Percentiles rank a stretch among this genome's conserved stretches.
These are phyloP conservation scores for Didymella exigua DNA, from an alignment of 2,329 filamentous ascomycete genomes.

Conservation along the genomic window DNA sequence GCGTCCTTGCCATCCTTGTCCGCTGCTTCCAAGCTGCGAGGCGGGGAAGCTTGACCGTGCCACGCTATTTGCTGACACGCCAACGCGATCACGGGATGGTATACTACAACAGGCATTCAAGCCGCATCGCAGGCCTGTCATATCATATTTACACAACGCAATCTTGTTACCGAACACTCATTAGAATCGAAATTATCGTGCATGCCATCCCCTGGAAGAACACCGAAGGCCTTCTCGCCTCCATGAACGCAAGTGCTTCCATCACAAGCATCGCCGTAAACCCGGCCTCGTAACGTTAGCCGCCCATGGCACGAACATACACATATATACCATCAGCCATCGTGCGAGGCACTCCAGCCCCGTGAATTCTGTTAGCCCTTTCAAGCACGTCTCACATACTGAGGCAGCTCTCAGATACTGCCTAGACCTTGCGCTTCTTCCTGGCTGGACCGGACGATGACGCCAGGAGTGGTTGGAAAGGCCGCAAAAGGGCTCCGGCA, in stretches of 20 bases:
- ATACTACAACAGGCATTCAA: constrained; percentile 24
- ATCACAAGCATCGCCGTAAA: background rate
- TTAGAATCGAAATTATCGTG: background rate
- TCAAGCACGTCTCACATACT: background rate
- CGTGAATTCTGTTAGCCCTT: background rate
- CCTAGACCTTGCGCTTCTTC: constrained; percentile 11
- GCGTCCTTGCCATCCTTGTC: constrained; percentile 25
- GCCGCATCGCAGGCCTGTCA: constrained; percentile 6
- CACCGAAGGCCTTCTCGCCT: background rate
- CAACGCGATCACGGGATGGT: constrained; percentile 16
- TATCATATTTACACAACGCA: constrained; percentile 7
- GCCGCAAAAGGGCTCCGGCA: background rate
- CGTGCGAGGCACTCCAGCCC: background rate
- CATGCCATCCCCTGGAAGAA: background rate
- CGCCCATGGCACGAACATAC: background rate
- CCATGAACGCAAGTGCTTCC: background rate
- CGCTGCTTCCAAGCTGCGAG: constrained; percentile 20
- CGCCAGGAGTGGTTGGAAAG: background rate
- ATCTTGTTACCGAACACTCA: background rate
- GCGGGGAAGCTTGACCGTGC: constrained; percentile 34
- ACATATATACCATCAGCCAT: background rate
- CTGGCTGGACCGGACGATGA: background rate
- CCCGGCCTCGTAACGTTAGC: background rate
- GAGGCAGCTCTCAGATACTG: background rate
- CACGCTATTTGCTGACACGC: constrained; percentile 16